A percentile compares a stretch with the other conserved stretches of the same genome.
Evolutionary conservation across 495 filamentous ascomycete species (phyloP).

Genomic region (Penicillium goetzii): DNA sequence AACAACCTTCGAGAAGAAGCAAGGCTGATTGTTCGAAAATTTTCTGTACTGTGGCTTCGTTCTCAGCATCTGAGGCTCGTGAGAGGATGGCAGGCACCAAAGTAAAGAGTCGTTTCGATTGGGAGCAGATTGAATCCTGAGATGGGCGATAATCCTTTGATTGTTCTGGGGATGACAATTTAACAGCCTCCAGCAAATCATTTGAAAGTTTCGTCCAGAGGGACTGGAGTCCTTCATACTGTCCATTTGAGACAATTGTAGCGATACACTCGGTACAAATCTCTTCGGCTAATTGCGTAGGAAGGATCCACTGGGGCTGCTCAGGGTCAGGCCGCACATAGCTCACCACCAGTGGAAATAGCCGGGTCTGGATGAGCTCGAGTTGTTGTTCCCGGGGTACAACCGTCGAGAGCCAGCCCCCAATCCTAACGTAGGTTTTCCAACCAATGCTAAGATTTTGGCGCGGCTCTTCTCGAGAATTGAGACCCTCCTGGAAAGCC

Average conservation of each 20-base stretch:
- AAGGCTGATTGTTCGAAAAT: constrained; percentile 35
- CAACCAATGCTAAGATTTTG: constrained; percentile 69
- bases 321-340: constrained; percentile 57
- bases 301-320: constrained; percentile 53
- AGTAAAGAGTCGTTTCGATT: constrained; percentile 65
- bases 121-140: constrained; percentile 63
- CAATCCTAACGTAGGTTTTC: constrained; percentile 68
- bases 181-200: constrained; percentile 62
- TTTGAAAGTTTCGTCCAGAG: constrained; percentile 61
- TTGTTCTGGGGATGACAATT: constrained; percentile 73
- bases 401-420: constrained; percentile 51
- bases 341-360: constrained; percentile 62
- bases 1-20: constrained; percentile 52
- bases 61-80: constrained; percentile 31
- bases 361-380: constrained; percentile 49
- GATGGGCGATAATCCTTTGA: constrained; percentile 73
- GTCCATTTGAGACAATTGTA: constrained; percentile 30
- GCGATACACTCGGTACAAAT: constrained; percentile 47
- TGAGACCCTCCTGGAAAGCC: constrained; percentile 69
- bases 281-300: constrained; percentile 38
- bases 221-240: constrained; percentile 39
- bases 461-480: constrained; percentile 71
- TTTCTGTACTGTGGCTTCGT: constrained; percentile 24
- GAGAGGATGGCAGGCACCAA: constrained; percentile 55
- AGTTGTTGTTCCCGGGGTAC: constrained; percentile 51